These are phyloP conservation scores for Sclerotinia spermophila DNA, from an alignment of 2,329 filamentous ascomycete species.

Conservation along the genomic window DNA sequence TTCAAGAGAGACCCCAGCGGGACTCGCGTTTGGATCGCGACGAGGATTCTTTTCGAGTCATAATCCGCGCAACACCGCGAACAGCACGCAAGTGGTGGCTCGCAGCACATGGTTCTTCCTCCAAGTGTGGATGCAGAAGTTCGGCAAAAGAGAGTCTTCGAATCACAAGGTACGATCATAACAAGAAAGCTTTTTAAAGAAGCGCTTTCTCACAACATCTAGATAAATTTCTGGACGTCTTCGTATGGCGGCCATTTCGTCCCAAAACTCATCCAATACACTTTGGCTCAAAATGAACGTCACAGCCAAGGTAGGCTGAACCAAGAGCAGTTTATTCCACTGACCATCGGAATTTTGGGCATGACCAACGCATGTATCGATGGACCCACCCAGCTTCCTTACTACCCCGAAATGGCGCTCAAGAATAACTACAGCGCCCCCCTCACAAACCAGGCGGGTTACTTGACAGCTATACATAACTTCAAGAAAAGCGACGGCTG, in stretches of 20 bases:
- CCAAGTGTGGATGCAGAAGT: slow-evolving; percentile 3
- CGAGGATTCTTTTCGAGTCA: background rate
- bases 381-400: slow-evolving; percentile 48
- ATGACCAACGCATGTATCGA: slow-evolving; percentile 69
- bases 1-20: background rate
- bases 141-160: background rate
- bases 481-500: background rate
- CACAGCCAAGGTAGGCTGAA: background rate
- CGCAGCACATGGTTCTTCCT: background rate
- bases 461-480: background rate
- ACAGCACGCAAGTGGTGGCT: background rate
- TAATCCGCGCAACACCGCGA: background rate
- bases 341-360: slow-evolving; percentile 54
- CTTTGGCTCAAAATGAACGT: background rate
- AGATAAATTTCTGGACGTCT: slow-evolving; percentile 7
- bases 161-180: background rate
- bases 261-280: background rate
- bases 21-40: no score
- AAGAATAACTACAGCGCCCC: slow-evolving; percentile 19
- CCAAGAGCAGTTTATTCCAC: slow-evolving; percentile 45
- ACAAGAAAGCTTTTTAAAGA: background rate
- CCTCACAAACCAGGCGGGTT: background rate
- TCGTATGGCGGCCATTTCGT: slow-evolving; percentile 7
- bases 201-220: background rate
- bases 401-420: slow-evolving; percentile 22